phyloP scores from a whole-genome alignment of 1,284 basidiomycete genomes.

The Pseudozyma thailandica region DNA sequence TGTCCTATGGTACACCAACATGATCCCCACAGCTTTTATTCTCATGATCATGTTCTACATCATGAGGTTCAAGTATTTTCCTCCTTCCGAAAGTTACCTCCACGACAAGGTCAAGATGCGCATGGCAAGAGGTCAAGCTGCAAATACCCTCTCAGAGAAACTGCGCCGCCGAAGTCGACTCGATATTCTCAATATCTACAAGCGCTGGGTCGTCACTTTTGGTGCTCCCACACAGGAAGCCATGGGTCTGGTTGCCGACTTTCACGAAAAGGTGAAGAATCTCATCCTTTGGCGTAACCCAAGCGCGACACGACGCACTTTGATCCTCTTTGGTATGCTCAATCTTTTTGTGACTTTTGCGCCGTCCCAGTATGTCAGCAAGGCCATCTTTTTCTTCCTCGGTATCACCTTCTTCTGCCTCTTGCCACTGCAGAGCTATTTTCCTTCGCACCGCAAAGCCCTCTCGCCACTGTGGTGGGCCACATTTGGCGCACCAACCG shows the following conservation, averaged over 20 bases:
- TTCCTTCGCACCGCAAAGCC: slow-evolving; percentile 65
- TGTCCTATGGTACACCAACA: slow-evolving; percentile 66
- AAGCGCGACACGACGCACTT: slow-evolving; percentile 53
- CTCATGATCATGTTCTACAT: slow-evolving; percentile 62
- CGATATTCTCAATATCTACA: slow-evolving; percentile 65
- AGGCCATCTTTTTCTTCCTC: slow-evolving; percentile 55
- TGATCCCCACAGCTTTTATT: slow-evolving; percentile 65
- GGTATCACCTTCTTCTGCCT: slow-evolving; percentile 64
- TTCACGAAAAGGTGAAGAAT: slow-evolving; percentile 67
- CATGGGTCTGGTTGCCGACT: slow-evolving; percentile 62
- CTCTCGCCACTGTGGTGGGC: slow-evolving; percentile 66
- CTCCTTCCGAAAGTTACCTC: slow-evolving; percentile 63
- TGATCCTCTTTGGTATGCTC: slow-evolving; percentile 50
- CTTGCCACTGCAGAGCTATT: slow-evolving; percentile 65
- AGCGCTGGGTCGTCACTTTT: slow-evolving; percentile 58
- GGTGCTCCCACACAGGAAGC: slow-evolving; percentile 57
- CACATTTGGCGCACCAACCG: slow-evolving; percentile 65
- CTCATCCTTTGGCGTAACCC: slow-evolving; percentile 66
- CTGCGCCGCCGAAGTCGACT: slow-evolving; percentile 61
- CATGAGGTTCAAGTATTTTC: slow-evolving; percentile 66
- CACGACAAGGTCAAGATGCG: slow-evolving; percentile 63
- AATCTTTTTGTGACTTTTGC: slow-evolving; percentile 58
- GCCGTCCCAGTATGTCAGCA: slow-evolving; percentile 55
- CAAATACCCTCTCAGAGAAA: slow-evolving; percentile 63
- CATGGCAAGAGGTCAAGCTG: slow-evolving; percentile 64